Evolutionary conservation across 2,329 filamentous ascomycete species (phyloP), one percentile per base, ranked within the genome.

Genomic region (Teratosphaeriaceae sp.): DNA sequence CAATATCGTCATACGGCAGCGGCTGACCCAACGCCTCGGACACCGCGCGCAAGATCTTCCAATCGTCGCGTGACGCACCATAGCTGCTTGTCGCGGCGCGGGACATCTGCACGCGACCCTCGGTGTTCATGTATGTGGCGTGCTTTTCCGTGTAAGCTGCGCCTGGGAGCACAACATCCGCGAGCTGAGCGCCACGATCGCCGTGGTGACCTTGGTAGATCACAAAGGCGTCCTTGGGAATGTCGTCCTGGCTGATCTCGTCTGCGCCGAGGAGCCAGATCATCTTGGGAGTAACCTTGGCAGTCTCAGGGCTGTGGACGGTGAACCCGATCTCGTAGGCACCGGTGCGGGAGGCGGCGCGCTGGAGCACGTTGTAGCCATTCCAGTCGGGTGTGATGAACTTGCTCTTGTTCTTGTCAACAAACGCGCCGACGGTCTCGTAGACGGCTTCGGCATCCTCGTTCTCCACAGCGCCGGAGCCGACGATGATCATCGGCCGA

Each of bases 191-290:
- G 52, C 90, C 92, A 41, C 79, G 79, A 71, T 98, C 92, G 68
- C 92, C 92, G 67, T 98, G 92, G 68, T 98, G 92, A 52, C 92
- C 92, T 70, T 98, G 92, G 74, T 98, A 98, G 59, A 98, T 79
- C 49, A 98, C 83, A 63, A 97, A 98, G 11, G 92, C 89, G 54
- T 92, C 85, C 75, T 92, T 94, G 58, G 92, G 92, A 45, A 98
- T 86, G 56, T 96, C 88, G 46, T 79, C 76, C 55, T 86, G 80
- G 51, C 76, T 76, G 62, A 97, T 77, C 71, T 98, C 92, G 64
- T 98, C 92, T 21, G 92, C 92, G 54, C 89, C 92, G 40, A 98
- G 81, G 40, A 98, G 82, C 89, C 90, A 98, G 62, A 98, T 72
- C 61, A 98, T 88, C 76, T 97, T 98, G 50, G 92, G 83, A 63